phyloP scores from a whole-genome alignment of 495 filamentous ascomycete genomes.

The Tuber microsphaerosporum region DNA sequence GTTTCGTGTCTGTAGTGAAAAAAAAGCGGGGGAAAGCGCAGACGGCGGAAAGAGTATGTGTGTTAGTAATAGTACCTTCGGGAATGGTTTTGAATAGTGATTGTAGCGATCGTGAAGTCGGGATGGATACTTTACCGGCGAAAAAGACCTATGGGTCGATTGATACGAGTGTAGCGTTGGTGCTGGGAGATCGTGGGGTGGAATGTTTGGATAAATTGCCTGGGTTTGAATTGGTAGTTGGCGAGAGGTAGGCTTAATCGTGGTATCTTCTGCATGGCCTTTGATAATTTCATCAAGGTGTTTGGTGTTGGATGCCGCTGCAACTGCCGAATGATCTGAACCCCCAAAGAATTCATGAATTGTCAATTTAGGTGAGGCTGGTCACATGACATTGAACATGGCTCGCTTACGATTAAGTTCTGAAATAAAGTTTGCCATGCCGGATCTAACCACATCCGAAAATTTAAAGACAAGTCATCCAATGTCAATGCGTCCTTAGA shows the following conservation, averaged over 20 bases:
- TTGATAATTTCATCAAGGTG: background rate
- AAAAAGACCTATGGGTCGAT: background rate
- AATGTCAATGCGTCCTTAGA: background rate
- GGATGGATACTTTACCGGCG: background rate
- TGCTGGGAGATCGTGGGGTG: background rate
- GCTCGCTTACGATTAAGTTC: background rate
- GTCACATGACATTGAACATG: background rate
- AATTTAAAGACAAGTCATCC: background rate
- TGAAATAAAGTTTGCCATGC: background rate
- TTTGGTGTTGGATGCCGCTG: background rate
- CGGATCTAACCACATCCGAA: slow-evolving; percentile 4
- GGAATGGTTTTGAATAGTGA: background rate
- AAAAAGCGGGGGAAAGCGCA: background rate
- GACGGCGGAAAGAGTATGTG: background rate
- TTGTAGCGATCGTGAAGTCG: background rate
- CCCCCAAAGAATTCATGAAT: background rate
- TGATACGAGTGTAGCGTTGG: background rate
- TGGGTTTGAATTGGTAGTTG: background rate
- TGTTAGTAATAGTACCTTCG: background rate
- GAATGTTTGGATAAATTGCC: background rate
- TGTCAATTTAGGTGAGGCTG: background rate
- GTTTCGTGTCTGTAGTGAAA: background rate
- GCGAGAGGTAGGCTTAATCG: background rate
- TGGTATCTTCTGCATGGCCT: background rate
- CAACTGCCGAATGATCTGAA: background rate